A percentile compares a stretch with the other conserved stretches of the same genome.
phyloP scores from a whole-genome alignment of 2,329 filamentous ascomycete genomes.

The Botrytis porri region DNA sequence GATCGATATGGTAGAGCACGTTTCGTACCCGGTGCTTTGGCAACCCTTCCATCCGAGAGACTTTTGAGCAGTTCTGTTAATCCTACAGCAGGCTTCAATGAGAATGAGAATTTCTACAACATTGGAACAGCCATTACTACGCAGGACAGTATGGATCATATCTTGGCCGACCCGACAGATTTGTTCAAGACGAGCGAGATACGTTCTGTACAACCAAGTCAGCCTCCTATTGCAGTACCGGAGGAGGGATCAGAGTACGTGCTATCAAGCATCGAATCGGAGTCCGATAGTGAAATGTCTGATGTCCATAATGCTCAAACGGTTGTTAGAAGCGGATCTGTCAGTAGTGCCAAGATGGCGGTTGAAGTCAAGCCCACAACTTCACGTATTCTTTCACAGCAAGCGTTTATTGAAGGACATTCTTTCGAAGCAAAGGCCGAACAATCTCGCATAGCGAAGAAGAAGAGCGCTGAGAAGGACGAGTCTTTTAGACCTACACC shows the following conservation, averaged over 20 bases:
- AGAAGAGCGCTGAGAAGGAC: constrained; percentile 30
- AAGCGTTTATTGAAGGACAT: background rate
- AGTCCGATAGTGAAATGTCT: constrained; percentile 11
- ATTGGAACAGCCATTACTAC: constrained; percentile 21
- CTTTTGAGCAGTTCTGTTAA: constrained; percentile 40
- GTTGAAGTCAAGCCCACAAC: constrained; percentile 10
- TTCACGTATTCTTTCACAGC: background rate
- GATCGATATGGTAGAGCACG: constrained; percentile 36
- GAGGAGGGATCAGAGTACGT: constrained; percentile 11
- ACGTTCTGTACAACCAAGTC: background rate
- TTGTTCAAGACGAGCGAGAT: constrained; percentile 5
- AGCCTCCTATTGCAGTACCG: background rate
- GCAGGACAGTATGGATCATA: constrained; percentile 13
- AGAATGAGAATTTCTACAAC: constrained; percentile 11
- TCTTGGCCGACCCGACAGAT: background rate
- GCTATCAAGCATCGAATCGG: constrained; percentile 17
- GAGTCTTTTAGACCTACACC: constrained; percentile 25
- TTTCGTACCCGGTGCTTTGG: constrained; percentile 44
- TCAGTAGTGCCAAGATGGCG: background rate
- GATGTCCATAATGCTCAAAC: background rate
- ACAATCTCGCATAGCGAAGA: background rate
- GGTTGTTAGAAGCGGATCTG: background rate
- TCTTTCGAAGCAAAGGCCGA: background rate
- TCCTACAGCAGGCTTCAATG: constrained; percentile 21
- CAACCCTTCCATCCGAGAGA: constrained; percentile 46